Percentiles rank a stretch among this genome's conserved stretches.
Conservation (phyloP, 1,139 yeast genomes). For the Suzukiozyma palmioleophila region DNA sequence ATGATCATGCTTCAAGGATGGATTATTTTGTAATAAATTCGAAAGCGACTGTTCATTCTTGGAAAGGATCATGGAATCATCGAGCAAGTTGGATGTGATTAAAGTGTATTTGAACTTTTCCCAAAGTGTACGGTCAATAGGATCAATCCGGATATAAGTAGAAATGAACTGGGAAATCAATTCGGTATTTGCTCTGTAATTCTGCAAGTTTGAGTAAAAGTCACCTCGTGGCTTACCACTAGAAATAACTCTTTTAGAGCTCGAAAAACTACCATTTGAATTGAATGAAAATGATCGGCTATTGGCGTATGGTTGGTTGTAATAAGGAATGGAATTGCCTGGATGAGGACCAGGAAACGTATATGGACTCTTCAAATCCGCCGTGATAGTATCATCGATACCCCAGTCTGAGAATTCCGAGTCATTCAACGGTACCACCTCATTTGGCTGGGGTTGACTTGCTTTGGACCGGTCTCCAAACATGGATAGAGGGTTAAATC, state of each 20-base stretch:
- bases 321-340: background rate
- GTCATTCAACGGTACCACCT: slow-evolving; percentile 8
- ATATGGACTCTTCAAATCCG: no score
- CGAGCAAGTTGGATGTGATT: slow-evolving; percentile 37
- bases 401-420: slow-evolving; percentile 40
- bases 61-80: slow-evolving; percentile 40
- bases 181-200: slow-evolving; percentile 1
- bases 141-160: background rate
- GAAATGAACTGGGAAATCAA: background rate
- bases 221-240: slow-evolving; percentile 1
- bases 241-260: background rate
- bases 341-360: background rate
- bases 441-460: slow-evolving; percentile 2
- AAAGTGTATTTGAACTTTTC: slow-evolving; percentile 42
- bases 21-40: slow-evolving; percentile 4
- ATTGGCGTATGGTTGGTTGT: background rate
- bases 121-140: slow-evolving; percentile 23
- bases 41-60: slow-evolving; percentile 37
- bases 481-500: slow-evolving; percentile 25
- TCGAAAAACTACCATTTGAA: no score
- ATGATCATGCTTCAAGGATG: slow-evolving; percentile 1
- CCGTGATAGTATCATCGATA: slow-evolving; percentile 24
- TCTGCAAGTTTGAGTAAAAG: slow-evolving; percentile 1
- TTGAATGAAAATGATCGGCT: no score
- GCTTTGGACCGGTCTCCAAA: slow-evolving; percentile 10